Base-by-base conservation (phyloP, 768 basidiomycete genomes). In the Ramaria rubella region DNA sequence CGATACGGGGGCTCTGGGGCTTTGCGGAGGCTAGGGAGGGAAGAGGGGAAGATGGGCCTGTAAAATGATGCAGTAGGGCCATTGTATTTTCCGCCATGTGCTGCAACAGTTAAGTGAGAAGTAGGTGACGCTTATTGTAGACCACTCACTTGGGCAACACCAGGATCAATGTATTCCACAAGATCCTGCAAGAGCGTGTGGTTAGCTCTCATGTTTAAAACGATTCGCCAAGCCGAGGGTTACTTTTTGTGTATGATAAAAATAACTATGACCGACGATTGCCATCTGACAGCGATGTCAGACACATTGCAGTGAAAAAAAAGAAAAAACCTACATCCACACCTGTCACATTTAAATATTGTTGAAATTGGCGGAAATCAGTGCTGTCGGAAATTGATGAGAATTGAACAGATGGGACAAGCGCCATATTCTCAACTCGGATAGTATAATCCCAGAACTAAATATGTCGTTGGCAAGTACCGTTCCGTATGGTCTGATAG, bases 391-490 rank as follows among this genome's bases (percentile, higher is more conserved):
- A 57, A 24, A 48, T 58, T 50, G 46, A 33, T 54, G 33, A 52
- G 60, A 21, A 3, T 26, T 30, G 30, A 19, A 8, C 21, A 45
- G 3, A 34, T 40, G 21, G 49, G 55, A 30, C 55, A 36, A 55
- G 21, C 12, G 17, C 11, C 11, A 26, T 17, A 7, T 12, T 73
- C 79, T 49, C 65, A 46, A 95, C 92, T 97, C 94, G 8, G 90
- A 94, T 36, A 94, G 71, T 43, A 97, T 74, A 55, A 97, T 79
- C 0, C 94, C 94, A 0, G 92, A 94, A 59, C 85, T 85, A 72
- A 98, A 98, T 24, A 97, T 78, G 58, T 97, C 95, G 58, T 90
- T 89, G 3, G 94, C 95, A 45, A 90, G 79, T 60, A 95, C 80
- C 0, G 91, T 90, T 1, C 92, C 95, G 55, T 86, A 88, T 0